These are phyloP conservation scores for Pseudogymnoascus sp. DNA, from an alignment of 2,329 filamentous ascomycete genomes.

Conservation along the genomic window DNA sequence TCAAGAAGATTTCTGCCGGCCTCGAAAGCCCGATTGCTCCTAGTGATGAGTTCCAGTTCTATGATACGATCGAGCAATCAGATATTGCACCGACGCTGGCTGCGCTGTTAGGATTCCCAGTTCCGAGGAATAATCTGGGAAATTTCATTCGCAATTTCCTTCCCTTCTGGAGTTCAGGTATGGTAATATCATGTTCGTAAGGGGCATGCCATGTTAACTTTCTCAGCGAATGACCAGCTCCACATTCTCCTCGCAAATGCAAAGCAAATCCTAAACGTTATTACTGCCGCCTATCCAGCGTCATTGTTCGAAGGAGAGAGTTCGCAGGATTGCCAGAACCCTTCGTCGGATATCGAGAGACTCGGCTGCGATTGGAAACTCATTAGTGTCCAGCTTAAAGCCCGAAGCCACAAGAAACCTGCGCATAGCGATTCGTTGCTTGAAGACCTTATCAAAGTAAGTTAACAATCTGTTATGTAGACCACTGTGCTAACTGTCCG, in stretches of 20 bases:
- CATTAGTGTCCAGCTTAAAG: conserved; percentile 8
- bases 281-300: conserved; percentile 62
- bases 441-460: conserved; percentile 36
- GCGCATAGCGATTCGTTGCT: conserved; percentile 35
- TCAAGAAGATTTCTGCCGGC: conserved; percentile 44
- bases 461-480: conserved; percentile 8
- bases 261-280: conserved; percentile 68
- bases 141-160: conserved; percentile 76
- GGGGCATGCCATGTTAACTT: conserved; percentile 13
- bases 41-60: conserved; percentile 71
- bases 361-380: conserved; percentile 63
- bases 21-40: conserved; percentile 47
- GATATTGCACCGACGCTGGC: conserved; percentile 88
- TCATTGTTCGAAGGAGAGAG: conserved; percentile 38
- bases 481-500: conserved; percentile 16
- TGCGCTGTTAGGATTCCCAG: conserved; percentile 76
- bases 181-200: conserved; percentile 16
- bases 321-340: conserved; percentile 18
- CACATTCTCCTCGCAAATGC: conserved; percentile 72
- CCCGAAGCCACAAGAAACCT: conserved; percentile 12
- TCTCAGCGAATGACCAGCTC: conserved; percentile 44
- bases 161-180: conserved; percentile 63
- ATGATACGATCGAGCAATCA: conserved; percentile 80
- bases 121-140: conserved; percentile 84
- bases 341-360: conserved; percentile 36